phyloP scores from a whole-genome alignment of 2,329 filamentous ascomycete genomes.

The Aureobasidium sp. region DNA sequence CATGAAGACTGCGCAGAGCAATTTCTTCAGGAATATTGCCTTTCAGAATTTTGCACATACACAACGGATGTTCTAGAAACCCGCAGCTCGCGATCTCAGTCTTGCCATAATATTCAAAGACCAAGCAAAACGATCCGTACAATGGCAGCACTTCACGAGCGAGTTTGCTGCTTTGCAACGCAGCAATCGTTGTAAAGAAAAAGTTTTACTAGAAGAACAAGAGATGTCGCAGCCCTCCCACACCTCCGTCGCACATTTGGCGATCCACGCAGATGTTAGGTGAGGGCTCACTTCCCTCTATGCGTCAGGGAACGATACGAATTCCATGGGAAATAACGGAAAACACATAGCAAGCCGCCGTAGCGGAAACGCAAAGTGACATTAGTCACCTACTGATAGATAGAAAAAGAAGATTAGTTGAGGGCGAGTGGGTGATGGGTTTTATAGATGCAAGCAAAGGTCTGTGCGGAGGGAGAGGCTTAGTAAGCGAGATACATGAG shows the following conservation, averaged over 20 bases:
- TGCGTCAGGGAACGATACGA: constrained; percentile 40
- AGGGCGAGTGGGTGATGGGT: constrained; percentile 1
- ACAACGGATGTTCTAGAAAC: too few relatives aligned
- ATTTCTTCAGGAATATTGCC: too few relatives aligned
- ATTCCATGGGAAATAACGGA: constrained; percentile 30
- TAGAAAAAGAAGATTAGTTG: constrained; percentile 13
- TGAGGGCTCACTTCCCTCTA: constrained; percentile 36
- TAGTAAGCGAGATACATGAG: neutral
- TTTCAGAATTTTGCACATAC: too few relatives aligned
- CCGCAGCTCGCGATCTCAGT: too few relatives aligned
- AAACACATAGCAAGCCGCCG: constrained; percentile 38
- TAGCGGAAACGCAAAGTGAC: constrained; percentile 33
- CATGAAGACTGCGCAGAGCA: too few relatives aligned
- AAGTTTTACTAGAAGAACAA: constrained; percentile 8
- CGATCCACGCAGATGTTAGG: constrained; percentile 33
- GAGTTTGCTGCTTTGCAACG: too few relatives aligned
- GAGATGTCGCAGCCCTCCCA: constrained; percentile 35
- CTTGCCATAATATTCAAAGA: too few relatives aligned
- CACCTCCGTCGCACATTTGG: constrained; percentile 33
- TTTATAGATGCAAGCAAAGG: constrained; percentile 7
- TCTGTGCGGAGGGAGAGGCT: neutral
- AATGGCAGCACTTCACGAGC: too few relatives aligned
- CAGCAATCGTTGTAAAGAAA: too few relatives aligned
- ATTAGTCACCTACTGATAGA: constrained; percentile 24
- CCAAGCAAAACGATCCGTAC: too few relatives aligned